Percentiles rank a stretch among this genome's conserved stretches.
phyloP scores from a whole-genome alignment of 2,329 filamentous ascomycete genomes.

The Calonectria naviculata region DNA sequence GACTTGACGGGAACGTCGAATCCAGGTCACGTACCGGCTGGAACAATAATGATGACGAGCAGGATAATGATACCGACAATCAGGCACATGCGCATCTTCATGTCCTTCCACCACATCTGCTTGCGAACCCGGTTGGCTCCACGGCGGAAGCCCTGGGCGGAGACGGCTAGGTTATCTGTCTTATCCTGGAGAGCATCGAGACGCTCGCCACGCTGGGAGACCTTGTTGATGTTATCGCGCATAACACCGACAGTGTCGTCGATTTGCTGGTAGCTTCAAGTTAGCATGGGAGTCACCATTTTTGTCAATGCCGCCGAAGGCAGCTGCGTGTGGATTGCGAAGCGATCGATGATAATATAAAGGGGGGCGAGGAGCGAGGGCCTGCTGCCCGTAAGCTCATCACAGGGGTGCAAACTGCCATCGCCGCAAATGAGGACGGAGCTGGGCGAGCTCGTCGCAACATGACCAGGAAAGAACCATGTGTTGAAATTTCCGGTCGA shows the following conservation, averaged over 20 bases:
- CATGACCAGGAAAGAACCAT: not conserved
- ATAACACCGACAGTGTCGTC: slow-evolving; percentile 95
- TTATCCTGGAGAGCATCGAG: slow-evolving; percentile 92
- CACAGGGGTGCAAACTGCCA: not conserved
- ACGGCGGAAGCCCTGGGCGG: slow-evolving; percentile 94
- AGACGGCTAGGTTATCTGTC: slow-evolving; percentile 92
- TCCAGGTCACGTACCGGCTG: slow-evolving; percentile 72
- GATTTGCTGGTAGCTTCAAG: slow-evolving; percentile 78
- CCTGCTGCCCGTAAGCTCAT: not conserved
- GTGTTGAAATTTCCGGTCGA: not conserved
- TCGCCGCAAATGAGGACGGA: not conserved
- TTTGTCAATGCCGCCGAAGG: not conserved
- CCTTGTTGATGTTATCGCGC: slow-evolving; percentile 97
- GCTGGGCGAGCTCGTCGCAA: slow-evolving; percentile 6
- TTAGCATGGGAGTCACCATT: slow-evolving; percentile 25
- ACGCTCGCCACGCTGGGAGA: slow-evolving; percentile 90
- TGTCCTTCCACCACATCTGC: slow-evolving; percentile 99
- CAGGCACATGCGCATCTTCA: slow-evolving; percentile 99
- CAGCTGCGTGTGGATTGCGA: slow-evolving; percentile 9
- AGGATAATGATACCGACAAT: slow-evolving; percentile 91
- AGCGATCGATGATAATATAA: not conserved
- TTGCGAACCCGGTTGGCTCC: slow-evolving; percentile 96
- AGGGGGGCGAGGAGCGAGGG: not conserved
- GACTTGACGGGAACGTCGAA: not conserved
- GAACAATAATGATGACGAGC: slow-evolving; percentile 93